Base-by-base conservation (phyloP, 495 filamentous ascomycete genomes). In the Aspergillus sclerotiicarbonarius region DNA sequence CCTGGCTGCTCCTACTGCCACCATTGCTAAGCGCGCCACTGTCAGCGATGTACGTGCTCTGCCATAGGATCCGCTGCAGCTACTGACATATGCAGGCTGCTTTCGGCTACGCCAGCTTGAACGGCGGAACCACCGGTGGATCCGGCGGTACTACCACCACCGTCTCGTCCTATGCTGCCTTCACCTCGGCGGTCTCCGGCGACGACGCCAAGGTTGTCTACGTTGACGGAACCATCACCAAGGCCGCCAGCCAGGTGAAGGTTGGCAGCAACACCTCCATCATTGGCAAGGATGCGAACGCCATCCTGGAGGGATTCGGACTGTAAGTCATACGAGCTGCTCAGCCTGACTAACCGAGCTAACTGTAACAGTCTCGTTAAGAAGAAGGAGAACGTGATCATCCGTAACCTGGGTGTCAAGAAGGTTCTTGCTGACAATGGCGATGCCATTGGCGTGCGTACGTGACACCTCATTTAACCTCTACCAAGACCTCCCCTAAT, bases 361-460 rank as follows among this genome's bases (percentile, higher is more conserved):
- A 29, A 47, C 44, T 10, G 3, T 3, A 3, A 9, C 44, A 72
- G 72, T 18, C 53, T 74, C 48, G 71, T 87, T 62, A 78, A 81
- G 61, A 62, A 72, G 21, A 74, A 60, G 12, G 77, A 79, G 52
- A 84, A 84, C 57, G 82, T 88, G 21, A 87, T 88, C 63, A 67
- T 89, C 50, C 82, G 83, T 7, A 87, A 88, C 73, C 67, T 89
- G 51, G 76, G 76, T 35, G 80, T 87, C 45, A 62, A 74, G 31
- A 85, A 86, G 33, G 84, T 87, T 16, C 61, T 78, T 5, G 83
- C 81, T 6, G 71, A 72, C 7, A 77, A 84, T 53, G 84, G 83
- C 20, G 86, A 89, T 66, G 83, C 78, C 21, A 79, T 89, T 60
- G 80, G 72, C 46, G 79, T 88, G 39, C 77, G 72, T 75, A 56